Evolutionary conservation across 306 rosid species (phyloP).

Genomic region (Begonia loranthoides): DNA sequence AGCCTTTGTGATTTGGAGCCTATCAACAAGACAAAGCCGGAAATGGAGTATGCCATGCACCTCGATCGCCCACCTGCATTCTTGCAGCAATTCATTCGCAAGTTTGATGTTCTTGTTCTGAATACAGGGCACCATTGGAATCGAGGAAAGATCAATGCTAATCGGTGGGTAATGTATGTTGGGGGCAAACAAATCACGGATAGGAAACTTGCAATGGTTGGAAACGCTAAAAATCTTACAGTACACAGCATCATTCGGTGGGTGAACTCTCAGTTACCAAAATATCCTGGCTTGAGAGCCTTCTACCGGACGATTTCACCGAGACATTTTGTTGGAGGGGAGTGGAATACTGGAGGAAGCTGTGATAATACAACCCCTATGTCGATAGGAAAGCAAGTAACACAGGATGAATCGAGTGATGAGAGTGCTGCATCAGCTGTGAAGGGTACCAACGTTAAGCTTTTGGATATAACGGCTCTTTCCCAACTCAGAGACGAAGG

Average conservation of each 20-base stretch:
- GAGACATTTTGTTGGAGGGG: constrained; percentile 66
- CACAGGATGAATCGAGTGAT: constrained; percentile 46
- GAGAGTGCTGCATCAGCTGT: constrained; percentile 62
- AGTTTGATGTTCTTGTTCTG: constrained; percentile 70
- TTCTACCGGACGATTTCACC: constrained; percentile 90
- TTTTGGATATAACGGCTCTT: constrained; percentile 71
- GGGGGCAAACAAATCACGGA: constrained; percentile 45
- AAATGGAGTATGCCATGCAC: constrained; percentile 65
- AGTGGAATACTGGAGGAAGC: constrained; percentile 83
- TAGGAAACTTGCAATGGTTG: constrained; percentile 24
- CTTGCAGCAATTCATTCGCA: constrained; percentile 41
- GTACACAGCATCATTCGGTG: constrained; percentile 47
- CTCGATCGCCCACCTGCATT: constrained; percentile 82
- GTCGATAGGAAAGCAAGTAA: constrained; percentile 45
- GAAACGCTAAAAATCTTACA: constrained; percentile 54
- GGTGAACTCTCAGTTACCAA: constrained; percentile 67
- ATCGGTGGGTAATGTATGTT: constrained; percentile 75
- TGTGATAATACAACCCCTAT: constrained; percentile 60
- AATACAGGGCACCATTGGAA: constrained; percentile 98
- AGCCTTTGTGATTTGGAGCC: constrained; percentile 69
- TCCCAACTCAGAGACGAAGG: constrained; percentile 80
- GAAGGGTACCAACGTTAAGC: constrained; percentile 54
- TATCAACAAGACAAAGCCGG: constrained; percentile 33
- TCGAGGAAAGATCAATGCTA: constrained; percentile 54
- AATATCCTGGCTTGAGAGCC: constrained; percentile 48